phyloP scores from a whole-genome alignment of 164 flowering plant species.

The Dillenia suffruticosa region DNA sequence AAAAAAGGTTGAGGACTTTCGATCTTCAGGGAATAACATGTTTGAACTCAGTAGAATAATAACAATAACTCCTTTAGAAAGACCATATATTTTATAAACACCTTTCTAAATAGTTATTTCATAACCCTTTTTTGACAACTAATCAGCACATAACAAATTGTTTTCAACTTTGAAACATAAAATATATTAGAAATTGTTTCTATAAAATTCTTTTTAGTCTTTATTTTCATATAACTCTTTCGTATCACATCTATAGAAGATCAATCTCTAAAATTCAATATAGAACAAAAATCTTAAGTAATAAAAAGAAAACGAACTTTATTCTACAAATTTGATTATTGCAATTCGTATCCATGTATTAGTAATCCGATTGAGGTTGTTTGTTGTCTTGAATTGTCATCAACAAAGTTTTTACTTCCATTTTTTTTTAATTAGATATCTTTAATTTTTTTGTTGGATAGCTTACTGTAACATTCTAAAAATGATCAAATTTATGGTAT shows the following conservation, averaged over 20 bases:
- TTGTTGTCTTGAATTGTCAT: conserved; percentile 1
- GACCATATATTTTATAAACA: conserved; percentile 2
- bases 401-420: conserved; percentile 5
- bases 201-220: conserved; percentile 12
- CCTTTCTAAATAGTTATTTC: background rate
- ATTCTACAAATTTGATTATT: conserved; percentile 13
- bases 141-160: background rate
- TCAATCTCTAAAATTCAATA: conserved; percentile 4
- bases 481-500: conserved; percentile 17
- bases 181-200: conserved; percentile 12
- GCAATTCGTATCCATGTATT: conserved; percentile 7
- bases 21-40: conserved; percentile 9
- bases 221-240: conserved; percentile 9
- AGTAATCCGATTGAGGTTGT: background rate
- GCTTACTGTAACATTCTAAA: conserved; percentile 10
- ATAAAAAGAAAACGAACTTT: conserved; percentile 14
- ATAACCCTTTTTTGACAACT: background rate
- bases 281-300: conserved; percentile 6
- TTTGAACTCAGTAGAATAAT: conserved; percentile 5
- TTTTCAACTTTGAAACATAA: conserved; percentile 1
- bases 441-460: conserved; percentile 3
- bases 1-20: conserved; percentile 6
- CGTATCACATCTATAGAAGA: conserved; percentile 2
- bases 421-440: conserved; percentile 6
- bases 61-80: conserved; percentile 1